Evolutionary conservation across 805 yeast species (phyloP).

Genomic region (Ogataea methanolica): DNA sequence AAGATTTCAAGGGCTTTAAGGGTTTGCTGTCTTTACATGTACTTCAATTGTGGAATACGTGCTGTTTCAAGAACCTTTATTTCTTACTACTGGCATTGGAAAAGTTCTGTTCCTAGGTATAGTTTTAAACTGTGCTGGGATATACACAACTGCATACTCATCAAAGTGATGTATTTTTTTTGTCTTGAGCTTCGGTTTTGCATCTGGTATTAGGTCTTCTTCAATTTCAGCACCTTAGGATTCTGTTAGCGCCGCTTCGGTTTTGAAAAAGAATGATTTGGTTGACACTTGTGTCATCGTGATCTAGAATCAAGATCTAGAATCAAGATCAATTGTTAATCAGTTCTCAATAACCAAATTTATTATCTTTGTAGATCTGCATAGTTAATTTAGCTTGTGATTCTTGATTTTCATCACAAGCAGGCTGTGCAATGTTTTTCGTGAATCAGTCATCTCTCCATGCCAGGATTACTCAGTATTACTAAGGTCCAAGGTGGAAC

Average conservation of each 20-base stretch:
- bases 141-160: conserved; percentile 50
- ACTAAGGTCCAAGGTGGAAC: too few species aligned
- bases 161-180: conserved; percentile 49
- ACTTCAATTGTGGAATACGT: conserved; percentile 43
- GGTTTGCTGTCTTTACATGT: conserved; percentile 59
- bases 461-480: too few species aligned
- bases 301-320: not conserved
- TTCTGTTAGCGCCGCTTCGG: conserved; percentile 62
- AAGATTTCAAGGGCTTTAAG: conserved; percentile 53
- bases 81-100: conserved; percentile 57
- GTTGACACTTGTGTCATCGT: conserved; percentile 38
- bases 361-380: too few species aligned
- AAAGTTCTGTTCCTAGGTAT: conserved; percentile 45
- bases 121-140: conserved; percentile 41
- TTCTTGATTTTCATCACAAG: too few species aligned
- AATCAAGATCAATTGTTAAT: too few species aligned
- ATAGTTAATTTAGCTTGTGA: too few species aligned
- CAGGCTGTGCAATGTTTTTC: not conserved
- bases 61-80: conserved; percentile 43
- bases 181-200: conserved; percentile 53
- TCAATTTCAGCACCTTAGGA: conserved; percentile 57
- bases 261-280: conserved; percentile 54
- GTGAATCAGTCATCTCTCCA: too few species aligned
- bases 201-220: conserved; percentile 58
- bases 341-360: too few species aligned